phyloP scores from a whole-genome alignment of 441 rosid species.

The Dalechampia spathulata region DNA sequence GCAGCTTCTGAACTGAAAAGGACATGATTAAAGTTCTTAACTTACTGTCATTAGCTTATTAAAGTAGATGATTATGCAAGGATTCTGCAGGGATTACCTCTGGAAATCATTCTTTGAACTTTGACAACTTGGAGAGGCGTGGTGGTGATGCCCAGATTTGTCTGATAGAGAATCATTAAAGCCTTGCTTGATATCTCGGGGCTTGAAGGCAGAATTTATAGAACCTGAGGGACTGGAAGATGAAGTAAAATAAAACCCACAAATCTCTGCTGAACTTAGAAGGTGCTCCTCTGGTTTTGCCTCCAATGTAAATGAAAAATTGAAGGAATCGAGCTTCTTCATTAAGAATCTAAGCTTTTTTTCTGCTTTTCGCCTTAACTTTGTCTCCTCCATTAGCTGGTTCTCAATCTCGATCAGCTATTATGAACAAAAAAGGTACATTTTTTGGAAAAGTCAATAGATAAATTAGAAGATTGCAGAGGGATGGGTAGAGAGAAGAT shows the following conservation, averaged over 20 bases:
- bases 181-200: no score
- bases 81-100: no score
- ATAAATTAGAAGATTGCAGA: neutral
- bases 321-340: conserved; percentile 55
- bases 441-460: no score
- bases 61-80: no score
- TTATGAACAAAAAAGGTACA: conserved; percentile 1
- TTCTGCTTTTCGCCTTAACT: conserved; percentile 53
- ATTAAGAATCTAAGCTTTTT: conserved; percentile 44
- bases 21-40: no score
- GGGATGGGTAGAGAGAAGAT: no score
- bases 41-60: no score
- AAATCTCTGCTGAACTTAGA: conserved; percentile 28
- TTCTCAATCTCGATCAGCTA: conserved; percentile 63
- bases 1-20: no score
- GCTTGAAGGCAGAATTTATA: no score
- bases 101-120: conserved; percentile 17
- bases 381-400: conserved; percentile 54
- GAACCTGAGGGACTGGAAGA: conserved; percentile 28
- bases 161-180: conserved; percentile 5
- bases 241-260: conserved; percentile 26
- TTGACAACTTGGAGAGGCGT: conserved; percentile 11
- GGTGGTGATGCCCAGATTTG: conserved; percentile 11
- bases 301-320: conserved; percentile 24
- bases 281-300: conserved; percentile 23